Evolutionary conservation across 2,329 filamentous ascomycete genomes (phyloP), one percentile per base, ranked within the genome.

Genomic region (Aspergillus piperis): DNA sequence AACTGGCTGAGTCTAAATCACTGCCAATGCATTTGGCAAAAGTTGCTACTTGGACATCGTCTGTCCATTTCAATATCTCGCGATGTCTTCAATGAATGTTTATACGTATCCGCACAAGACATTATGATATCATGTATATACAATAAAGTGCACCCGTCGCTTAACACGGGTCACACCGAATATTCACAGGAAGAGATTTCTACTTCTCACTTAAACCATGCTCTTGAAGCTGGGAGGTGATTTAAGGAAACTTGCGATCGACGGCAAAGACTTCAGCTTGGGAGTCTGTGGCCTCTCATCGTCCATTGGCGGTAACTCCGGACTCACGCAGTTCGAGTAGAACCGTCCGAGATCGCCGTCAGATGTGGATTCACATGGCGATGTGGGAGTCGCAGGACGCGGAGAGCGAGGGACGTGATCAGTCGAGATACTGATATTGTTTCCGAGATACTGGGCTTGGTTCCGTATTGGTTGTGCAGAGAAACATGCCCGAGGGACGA

Each of bases 391-490:
- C 1, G 41, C 8, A 3, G 39, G 44, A 17, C 53, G 39, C 3
- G 53, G 53, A 11, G 39, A 55, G n/a, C 53, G 39, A 6, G 53
- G 53, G 6, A 55, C n/a, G 1, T 41, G n/a, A n/a, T 55, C 53
- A 3, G 53, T 55, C 4, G 53, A 55, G 25, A 55, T 55, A 7
- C 27, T 39, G 17, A 55, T 42, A 23, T 55, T 55, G 39, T 44
- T 55, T 39, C 53, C 53, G 11, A 55, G 41, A n/a, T 55, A 55
- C 17, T 47, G 53, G 53, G 53, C 53, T 47, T 55, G 53, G 53
- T 55, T 42, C n/a, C 53, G 53, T 5, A 55, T 25, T 0, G 53
- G 53, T 13, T 55, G 42, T n/a, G 53, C 41, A 11, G 39, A 42
- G 10, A 55, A 55, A 27, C 53, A 55, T 1, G 53, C 53, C 15